Base-by-base conservation (phyloP, 2,329 filamentous ascomycete species). In the Sporothrix inflata region DNA sequence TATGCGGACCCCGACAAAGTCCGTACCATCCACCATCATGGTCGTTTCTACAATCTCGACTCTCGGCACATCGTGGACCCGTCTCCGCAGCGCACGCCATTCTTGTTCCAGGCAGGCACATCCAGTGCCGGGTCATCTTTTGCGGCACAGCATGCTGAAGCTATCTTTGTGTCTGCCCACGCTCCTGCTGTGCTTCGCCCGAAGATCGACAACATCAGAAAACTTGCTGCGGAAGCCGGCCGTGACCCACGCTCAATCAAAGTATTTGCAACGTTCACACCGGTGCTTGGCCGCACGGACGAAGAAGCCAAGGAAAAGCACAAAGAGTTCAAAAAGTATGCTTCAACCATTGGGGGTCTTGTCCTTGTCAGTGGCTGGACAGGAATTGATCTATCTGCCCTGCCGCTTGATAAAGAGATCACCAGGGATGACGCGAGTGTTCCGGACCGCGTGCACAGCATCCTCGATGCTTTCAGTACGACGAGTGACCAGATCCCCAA, bases 41-140 rank as follows among this genome's bases (percentile, higher is more conserved):
- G 74, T 1, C 45, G 30, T 1, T 71, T 60, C 55, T 74, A 40
- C 69, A 24, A 51, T 3, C 47, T 72, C 1, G 24, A 51, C 63
- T 16, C 72, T 6, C 49, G 49, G 53, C 72, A 72, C 70, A 72
- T 74, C n/a, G 72, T 74, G 34, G 67, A 74, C 51, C 73, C 73
- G 11, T 69, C 60, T 9, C 72, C 73, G 3, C 73, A 74, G 61
- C 73, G 73, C 42, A 77, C 76, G 2, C 76, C 76, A 1, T 73
- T 78, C 1, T 70, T 78, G 27, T 77, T 77, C 63, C 75, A 77
- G 63, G 76, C 76, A 6, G 76, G 76, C 42, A 75, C 74, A 8
- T 77, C 76, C 14, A 63, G 47, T 27, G 75, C 76, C 5, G 76
- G 76, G 5, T 74, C 72, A 1, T 71, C 74, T 2, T 77, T 77